Evolutionary conservation across 108 stramenopile species (phyloP), one percentile per base, ranked within the genome.

Genomic region (Poteriospumella lacustris): DNA sequence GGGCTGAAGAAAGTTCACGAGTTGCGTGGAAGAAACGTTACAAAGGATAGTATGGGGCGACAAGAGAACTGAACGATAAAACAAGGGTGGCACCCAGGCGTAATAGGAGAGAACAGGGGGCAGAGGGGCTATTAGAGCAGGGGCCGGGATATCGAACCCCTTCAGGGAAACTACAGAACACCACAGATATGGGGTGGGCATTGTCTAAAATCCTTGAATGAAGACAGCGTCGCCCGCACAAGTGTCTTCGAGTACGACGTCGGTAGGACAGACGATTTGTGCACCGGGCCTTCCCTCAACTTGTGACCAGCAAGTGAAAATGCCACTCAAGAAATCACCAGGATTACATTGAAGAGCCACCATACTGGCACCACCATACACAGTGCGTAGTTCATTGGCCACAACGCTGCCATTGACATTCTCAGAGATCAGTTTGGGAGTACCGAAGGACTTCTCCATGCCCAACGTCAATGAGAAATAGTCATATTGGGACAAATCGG

Each of bases 401-500:
- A 19, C n/a, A 24, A 56, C n/a, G 24, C 24, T 56, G 24, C 24
- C 19, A 24, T 24, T 24, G 52, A 56, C 52, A 56, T 19, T 24
- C 24, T 19, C 52, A 56, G 70, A 29, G 2, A 52, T 52, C 9
- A n/a, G 29, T 36, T 44, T 34, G 39, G 70, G 70, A 73, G 70
- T 73, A 34, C 70, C 70, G 3, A 73, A 15, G 3, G 12, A 12
- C 31, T 42, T 39, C 9, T 36, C n/a, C 29, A 73, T 2, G 24
- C 26, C 39, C 29, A 73, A n/a, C 5, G 36, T 39, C 3, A 34
- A n/a, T 31, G 26, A 26, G 47, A 73, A 73, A 39, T 73, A 73
- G 70, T 73, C 70, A 44, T 1, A 3, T 75, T 80, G 79, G 67
- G 41, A 76, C 76, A 81, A 33, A 2, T 79, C 80, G 0, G 79